phyloP scores from a whole-genome alignment of 164 flowering plant genomes.

The Taxillus chinensis region DNA sequence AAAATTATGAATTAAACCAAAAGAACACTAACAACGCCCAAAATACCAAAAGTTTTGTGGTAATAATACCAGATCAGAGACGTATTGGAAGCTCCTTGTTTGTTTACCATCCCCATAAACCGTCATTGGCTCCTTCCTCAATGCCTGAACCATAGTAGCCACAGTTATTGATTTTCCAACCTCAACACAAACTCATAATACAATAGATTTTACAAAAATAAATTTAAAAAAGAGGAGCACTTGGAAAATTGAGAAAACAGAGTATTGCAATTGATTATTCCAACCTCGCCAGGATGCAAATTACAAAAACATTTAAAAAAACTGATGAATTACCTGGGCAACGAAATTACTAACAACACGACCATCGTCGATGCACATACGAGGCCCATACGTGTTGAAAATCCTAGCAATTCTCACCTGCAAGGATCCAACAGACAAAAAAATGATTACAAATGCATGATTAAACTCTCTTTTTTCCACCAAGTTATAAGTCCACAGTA shows the following conservation, averaged over 20 bases:
- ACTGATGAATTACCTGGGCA: slow-evolving; percentile 54
- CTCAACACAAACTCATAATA: neutral
- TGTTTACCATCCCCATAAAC: slow-evolving; percentile 98
- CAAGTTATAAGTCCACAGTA: no score
- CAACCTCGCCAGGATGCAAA: neutral
- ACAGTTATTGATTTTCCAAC: neutral
- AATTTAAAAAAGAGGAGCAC: neutral
- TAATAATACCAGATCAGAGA: slow-evolving; percentile 71
- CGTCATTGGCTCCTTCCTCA: slow-evolving; percentile 90
- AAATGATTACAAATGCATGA: neutral
- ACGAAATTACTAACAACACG: slow-evolving; percentile 96
- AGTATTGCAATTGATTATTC: no score
- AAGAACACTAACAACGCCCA: no score
- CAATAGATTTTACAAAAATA: neutral
- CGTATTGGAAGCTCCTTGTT: slow-evolving; percentile 95
- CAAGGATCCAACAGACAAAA: neutral
- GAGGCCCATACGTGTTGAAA: slow-evolving; percentile 91
- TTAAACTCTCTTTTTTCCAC: neutral
- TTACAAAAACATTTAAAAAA: neutral
- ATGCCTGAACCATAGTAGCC: slow-evolving; percentile 44
- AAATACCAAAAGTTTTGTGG: no score
- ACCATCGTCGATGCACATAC: slow-evolving; percentile 96
- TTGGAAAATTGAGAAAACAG: no score
- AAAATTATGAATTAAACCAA: no score
- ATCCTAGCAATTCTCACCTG: slow-evolving; percentile 97